phyloP scores from a whole-genome alignment of 2,329 filamentous ascomycete genomes.

The Gremmenia infestans region DNA sequence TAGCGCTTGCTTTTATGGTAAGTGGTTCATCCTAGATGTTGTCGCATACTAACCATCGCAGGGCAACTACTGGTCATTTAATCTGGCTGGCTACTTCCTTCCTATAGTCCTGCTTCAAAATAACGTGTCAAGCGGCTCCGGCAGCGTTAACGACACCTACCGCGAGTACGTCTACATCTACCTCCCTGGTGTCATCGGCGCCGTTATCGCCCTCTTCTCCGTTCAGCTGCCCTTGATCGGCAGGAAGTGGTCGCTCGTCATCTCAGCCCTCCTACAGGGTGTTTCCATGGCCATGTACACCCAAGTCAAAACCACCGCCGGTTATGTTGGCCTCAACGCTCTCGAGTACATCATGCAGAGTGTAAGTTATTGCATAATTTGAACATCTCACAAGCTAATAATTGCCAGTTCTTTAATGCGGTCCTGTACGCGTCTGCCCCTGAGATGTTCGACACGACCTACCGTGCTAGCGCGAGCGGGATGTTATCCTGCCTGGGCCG shows the following conservation, averaged over 20 bases:
- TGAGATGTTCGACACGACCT: slow-evolving; percentile 2
- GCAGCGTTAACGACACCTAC: slow-evolving; percentile 30
- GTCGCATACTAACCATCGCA: not conserved
- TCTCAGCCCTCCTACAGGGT: slow-evolving; percentile 25
- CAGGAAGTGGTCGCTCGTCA: slow-evolving; percentile 27
- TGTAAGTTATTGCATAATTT: slow-evolving; percentile 1
- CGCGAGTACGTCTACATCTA: slow-evolving; percentile 35
- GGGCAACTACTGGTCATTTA: slow-evolving; percentile 45
- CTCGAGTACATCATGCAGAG: slow-evolving; percentile 32
- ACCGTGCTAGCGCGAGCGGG: too few species aligned
- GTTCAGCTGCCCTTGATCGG: slow-evolving; percentile 20
- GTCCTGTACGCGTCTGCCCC: slow-evolving; percentile 23
- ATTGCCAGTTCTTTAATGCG: slow-evolving; percentile 14
- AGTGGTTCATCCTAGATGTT: not conserved
- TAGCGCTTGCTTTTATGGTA: too few species aligned
- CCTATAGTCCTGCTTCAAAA: slow-evolving; percentile 31
- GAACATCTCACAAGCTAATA: too few species aligned
- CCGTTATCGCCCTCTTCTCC: slow-evolving; percentile 16
- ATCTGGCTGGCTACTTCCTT: slow-evolving; percentile 36
- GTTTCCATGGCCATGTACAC: slow-evolving; percentile 26
- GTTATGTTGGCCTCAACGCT: slow-evolving; percentile 27
- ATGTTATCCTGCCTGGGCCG: too few species aligned
- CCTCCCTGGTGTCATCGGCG: slow-evolving; percentile 31
- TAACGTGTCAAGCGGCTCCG: slow-evolving; percentile 19
- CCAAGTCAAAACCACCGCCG: slow-evolving; percentile 24